Conservation (phyloP, 2,329 filamentous ascomycete species). For the Neurospora sp. region DNA sequence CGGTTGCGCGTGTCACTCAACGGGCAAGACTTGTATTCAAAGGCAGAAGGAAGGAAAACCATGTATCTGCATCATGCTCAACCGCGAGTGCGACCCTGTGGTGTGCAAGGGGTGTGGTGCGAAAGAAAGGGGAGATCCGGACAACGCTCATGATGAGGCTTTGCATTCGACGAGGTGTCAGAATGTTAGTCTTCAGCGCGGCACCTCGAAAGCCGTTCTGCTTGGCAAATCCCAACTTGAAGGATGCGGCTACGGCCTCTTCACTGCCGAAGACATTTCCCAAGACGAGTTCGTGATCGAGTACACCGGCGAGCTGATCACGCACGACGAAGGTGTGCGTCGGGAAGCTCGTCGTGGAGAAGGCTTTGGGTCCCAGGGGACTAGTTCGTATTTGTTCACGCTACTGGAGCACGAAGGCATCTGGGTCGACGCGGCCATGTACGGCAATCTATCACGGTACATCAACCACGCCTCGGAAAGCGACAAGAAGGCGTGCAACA, state of each 20-base stretch:
- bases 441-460: slow-evolving; percentile 73
- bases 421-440: slow-evolving; percentile 65
- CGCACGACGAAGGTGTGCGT: slow-evolving; percentile 57
- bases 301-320: slow-evolving; percentile 71
- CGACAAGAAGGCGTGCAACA: slow-evolving; percentile 46
- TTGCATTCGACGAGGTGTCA: slow-evolving; percentile 53
- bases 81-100: slow-evolving; percentile 72
- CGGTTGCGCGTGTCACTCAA: slow-evolving; percentile 53
- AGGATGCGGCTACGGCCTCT: slow-evolving; percentile 65
- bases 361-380: slow-evolving; percentile 52
- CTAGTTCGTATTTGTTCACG: slow-evolving; percentile 56
- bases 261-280: slow-evolving; percentile 56
- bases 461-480: slow-evolving; percentile 63
- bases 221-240: slow-evolving; percentile 61
- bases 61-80: slow-evolving; percentile 63
- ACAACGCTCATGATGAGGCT: slow-evolving; percentile 50
- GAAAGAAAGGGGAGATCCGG: slow-evolving; percentile 56
- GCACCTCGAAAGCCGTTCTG: slow-evolving; percentile 53
- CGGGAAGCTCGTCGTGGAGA: slow-evolving; percentile 52
- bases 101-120: slow-evolving; percentile 65
- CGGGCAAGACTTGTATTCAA: slow-evolving; percentile 48
- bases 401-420: slow-evolving; percentile 50
- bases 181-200: slow-evolving; percentile 64
- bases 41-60: slow-evolving; percentile 45
- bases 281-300: slow-evolving; percentile 70